Percentiles rank a stretch among this genome's conserved stretches.
Conservation (phyloP, 345 rosid genomes). For the Rhodamnia rubescens region DNA sequence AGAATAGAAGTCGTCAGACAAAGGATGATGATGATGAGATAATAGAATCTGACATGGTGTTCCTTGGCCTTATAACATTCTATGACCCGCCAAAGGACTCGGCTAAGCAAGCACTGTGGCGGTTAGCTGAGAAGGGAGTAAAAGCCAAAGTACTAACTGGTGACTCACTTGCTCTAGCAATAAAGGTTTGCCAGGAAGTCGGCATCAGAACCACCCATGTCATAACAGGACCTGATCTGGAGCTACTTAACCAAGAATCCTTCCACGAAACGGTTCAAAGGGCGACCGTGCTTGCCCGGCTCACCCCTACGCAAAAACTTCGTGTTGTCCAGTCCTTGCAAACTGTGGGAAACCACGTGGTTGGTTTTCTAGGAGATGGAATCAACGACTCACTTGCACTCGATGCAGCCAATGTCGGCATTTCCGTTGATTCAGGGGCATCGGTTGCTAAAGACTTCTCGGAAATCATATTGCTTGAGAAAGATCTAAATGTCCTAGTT, state of each 20-base stretch:
- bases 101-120: slow-evolving; percentile 69
- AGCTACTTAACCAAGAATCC: slow-evolving; percentile 39
- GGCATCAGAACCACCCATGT: slow-evolving; percentile 58
- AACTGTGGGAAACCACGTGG: slow-evolving; percentile 36
- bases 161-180: slow-evolving; percentile 50
- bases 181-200: slow-evolving; percentile 56
- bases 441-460: slow-evolving; percentile 62
- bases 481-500: slow-evolving; percentile 58
- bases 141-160: slow-evolving; percentile 62
- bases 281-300: slow-evolving; percentile 56
- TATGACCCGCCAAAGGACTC: slow-evolving; percentile 70
- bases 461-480: slow-evolving; percentile 60
- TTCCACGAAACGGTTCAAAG: slow-evolving; percentile 50
- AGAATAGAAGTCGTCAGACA: slow-evolving; percentile 14
- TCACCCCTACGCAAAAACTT: slow-evolving; percentile 56
- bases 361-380: slow-evolving; percentile 64
- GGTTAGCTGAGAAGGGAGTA: slow-evolving; percentile 62
- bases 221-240: slow-evolving; percentile 64
- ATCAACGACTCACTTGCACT: slow-evolving; percentile 57
- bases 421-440: slow-evolving; percentile 61
- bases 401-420: slow-evolving; percentile 56
- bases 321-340: slow-evolving; percentile 60
- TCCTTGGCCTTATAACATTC: slow-evolving; percentile 51
- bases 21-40: slow-evolving; percentile 12
- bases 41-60: slow-evolving; percentile 49